phyloP scores from a whole-genome alignment of 192 early-diverging fungal species.

The Coemansia brasiliensis region DNA sequence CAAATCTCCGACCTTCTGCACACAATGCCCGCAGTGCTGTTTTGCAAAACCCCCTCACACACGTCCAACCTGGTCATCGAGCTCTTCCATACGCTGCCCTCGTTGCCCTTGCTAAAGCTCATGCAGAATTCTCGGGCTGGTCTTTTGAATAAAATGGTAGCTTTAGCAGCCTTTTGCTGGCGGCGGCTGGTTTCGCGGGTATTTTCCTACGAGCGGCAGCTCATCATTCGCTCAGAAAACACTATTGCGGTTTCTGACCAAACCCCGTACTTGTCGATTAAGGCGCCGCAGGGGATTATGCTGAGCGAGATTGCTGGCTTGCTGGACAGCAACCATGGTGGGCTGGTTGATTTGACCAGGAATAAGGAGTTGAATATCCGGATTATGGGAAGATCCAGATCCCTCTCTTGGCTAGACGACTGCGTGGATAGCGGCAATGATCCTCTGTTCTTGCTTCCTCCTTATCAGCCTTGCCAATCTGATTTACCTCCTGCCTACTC shows the following conservation, averaged over 20 bases:
- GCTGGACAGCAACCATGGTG: constrained; percentile 4
- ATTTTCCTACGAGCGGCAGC: constrained; percentile 25
- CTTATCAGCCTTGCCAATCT: constrained; percentile 21
- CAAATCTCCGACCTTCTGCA: constrained; percentile 33
- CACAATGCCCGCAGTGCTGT: constrained; percentile 22
- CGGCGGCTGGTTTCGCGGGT: constrained; percentile 8
- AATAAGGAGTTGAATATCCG: constrained; percentile 45
- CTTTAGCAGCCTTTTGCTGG: constrained; percentile 9
- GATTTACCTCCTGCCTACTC: constrained; percentile 36
- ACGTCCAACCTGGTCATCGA: constrained; percentile 23
- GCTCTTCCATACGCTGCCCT: constrained; percentile 8
- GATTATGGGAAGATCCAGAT: constrained; percentile 37
- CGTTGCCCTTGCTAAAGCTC: constrained; percentile 6
- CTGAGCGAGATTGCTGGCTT: constrained; percentile 36
- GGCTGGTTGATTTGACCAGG: constrained; percentile 25
- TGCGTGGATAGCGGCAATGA: background rate
- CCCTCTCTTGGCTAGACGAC: constrained; percentile 16
- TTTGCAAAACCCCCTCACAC: constrained; percentile 16
- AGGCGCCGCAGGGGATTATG: constrained; percentile 34
- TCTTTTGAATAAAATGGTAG: background rate
- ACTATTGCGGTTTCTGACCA: constrained; percentile 7
- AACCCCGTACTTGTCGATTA: constrained; percentile 17
- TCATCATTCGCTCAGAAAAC: constrained; percentile 29
- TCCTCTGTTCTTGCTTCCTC: constrained; percentile 17
- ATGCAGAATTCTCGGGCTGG: background rate